Conservation (phyloP, 768 basidiomycete species). For the Suillus subaureus region DNA sequence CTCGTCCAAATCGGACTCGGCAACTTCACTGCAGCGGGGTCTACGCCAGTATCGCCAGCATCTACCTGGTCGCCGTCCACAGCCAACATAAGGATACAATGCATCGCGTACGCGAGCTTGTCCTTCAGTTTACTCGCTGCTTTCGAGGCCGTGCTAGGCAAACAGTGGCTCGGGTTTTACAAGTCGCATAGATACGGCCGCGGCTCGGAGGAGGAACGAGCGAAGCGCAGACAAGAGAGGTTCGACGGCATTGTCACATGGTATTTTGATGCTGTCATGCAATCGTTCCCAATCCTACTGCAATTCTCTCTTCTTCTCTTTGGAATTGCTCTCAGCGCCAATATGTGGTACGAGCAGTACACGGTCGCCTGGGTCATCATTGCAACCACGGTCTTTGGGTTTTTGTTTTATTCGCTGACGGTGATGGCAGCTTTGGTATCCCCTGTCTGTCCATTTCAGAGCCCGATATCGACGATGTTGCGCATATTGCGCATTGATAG, state of each 20-base stretch:
- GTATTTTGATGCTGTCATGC: conserved; percentile 15
- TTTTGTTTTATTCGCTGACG: conserved; percentile 4
- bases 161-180: conserved; percentile 17
- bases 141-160: conserved; percentile 16
- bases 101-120: conserved; percentile 15
- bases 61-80: background rate
- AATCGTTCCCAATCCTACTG: conserved; percentile 12
- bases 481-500: no score
- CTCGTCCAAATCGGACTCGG: conserved; percentile 10
- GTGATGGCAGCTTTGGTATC: conserved; percentile 6
- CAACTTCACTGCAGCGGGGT: conserved; percentile 9
- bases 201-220: conserved; percentile 13
- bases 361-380: conserved; percentile 7
- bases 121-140: conserved; percentile 15
- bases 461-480: background rate
- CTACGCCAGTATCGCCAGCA: background rate
- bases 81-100: background rate
- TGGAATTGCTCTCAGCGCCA: conserved; percentile 11
- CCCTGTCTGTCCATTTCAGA: conserved; percentile 6
- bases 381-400: background rate
- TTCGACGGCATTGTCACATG: conserved; percentile 13
- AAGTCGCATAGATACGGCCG: background rate
- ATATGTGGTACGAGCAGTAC: background rate
- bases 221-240: conserved; percentile 13
- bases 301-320: conserved; percentile 16